Base-by-base conservation (phyloP, 1,284 basidiomycete species). In the Mycena sp. region DNA sequence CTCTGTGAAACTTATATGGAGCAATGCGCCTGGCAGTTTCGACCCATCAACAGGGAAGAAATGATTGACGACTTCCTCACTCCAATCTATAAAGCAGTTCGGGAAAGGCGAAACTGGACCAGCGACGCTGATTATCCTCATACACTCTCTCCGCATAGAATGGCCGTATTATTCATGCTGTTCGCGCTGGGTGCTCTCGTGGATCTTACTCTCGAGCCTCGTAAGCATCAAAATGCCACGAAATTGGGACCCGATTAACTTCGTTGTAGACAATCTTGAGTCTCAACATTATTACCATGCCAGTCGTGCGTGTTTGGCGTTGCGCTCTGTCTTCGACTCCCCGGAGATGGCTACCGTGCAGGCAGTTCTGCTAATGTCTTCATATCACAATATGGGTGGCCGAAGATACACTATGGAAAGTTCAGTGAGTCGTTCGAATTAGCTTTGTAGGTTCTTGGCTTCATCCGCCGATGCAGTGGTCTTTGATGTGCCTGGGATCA, bases 1-100 rank as follows among this genome's bases (percentile, higher is more conserved):
- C 78, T 90, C 4, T 90, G 86, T 67, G 89, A 90, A 74, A 87
- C 87, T 3, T 90, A 88, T 67, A 71, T 87, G 69, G 87, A 89
- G 65, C 86, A 90, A 48, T 83, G 83, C 17, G 76, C 87, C 14
- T 90, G 86, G 85, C 76, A 81, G 55, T 87, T 86, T 69, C 80
- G 83, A 28, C 87, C 88, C 1, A 79, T 91, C 65, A 81, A 78
- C 59, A 83, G 89, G 14, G 89, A 89, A 62, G 88, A 90, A 67
- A 80, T 90, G 40, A 83, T 90, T 40, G 81, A 90, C 64, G 88
- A 90, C 25, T 81, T 86, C 35, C 73, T 90, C 50, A 78, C 80
- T 0, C 87, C 88, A 0, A 80, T 87, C 14, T 90, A 90, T 73
- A 85, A 84, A 64, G 76, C 78, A 29, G 69, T 82, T 14, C 85